Percentiles rank a stretch among this genome's conserved stretches.
phyloP scores from a whole-genome alignment of 2,329 filamentous ascomycete species.

The Byssothecium circinans region DNA sequence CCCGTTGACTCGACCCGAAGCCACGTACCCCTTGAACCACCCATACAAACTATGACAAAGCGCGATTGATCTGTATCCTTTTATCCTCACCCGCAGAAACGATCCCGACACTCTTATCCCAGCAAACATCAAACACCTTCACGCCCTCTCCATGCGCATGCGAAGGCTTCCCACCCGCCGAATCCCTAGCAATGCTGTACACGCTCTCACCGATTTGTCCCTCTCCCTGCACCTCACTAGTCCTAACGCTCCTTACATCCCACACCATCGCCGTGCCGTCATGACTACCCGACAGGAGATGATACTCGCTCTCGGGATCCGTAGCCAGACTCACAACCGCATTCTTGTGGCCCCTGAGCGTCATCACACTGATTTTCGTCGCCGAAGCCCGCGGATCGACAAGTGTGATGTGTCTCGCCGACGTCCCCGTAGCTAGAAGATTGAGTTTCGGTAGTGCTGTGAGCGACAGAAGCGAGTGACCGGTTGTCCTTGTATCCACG shows the following conservation, averaged over 20 bases:
- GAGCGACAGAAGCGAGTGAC: constrained; percentile 80
- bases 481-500: constrained; percentile 80
- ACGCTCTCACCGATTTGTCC: constrained; percentile 63
- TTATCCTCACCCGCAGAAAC: constrained; percentile 93
- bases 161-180: constrained; percentile 51
- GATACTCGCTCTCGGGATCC: constrained; percentile 71
- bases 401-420: constrained; percentile 85
- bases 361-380: constrained; percentile 78
- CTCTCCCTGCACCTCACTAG: constrained; percentile 52
- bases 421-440: constrained; percentile 74
- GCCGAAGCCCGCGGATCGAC: constrained; percentile 84
- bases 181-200: constrained; percentile 76
- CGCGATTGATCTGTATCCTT: constrained; percentile 80
- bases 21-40: too few relatives aligned
- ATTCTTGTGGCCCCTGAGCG: constrained; percentile 87
- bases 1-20: not conserved
- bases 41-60: constrained; percentile 15
- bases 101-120: constrained; percentile 85
- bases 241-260: constrained; percentile 78
- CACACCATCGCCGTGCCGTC: constrained; percentile 92
- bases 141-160: constrained; percentile 75
- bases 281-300: constrained; percentile 85
- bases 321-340: constrained; percentile 61
- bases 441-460: constrained; percentile 68
- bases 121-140: constrained; percentile 87